Conservation (phyloP, 306 rosid genomes). For the Cotoneaster glaucophyllus region DNA sequence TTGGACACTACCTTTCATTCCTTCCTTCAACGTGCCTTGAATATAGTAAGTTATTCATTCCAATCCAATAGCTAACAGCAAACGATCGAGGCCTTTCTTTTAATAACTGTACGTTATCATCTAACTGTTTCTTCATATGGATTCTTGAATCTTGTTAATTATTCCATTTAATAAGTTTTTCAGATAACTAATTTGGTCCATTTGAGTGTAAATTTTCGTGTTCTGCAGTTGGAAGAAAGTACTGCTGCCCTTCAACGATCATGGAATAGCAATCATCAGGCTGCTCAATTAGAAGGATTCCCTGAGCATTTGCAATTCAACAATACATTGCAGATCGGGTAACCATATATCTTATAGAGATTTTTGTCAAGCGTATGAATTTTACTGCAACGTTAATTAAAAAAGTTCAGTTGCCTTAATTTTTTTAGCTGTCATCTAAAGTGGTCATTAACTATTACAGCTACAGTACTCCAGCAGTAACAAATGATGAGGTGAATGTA, state of each 20-base stretch:
- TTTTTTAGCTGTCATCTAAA: not conserved
- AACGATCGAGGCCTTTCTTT: not conserved
- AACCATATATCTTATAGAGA: not conserved
- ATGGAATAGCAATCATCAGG: conserved; percentile 29
- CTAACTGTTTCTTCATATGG: not conserved
- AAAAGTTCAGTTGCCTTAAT: not conserved
- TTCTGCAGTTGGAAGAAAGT: conserved; percentile 45
- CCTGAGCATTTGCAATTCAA: conserved; percentile 33
- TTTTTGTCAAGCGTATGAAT: not conserved
- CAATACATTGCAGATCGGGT: conserved; percentile 50
- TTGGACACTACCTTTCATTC: not conserved
- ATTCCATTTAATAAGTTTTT: not conserved
- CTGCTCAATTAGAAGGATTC: conserved; percentile 29
- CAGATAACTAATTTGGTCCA: no score
- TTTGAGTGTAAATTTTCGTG: not conserved
- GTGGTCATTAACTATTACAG: conserved; percentile 1
- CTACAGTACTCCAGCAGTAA: conserved; percentile 15
- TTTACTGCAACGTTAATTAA: not conserved
- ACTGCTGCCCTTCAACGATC: conserved; percentile 26
- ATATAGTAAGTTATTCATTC: not conserved
- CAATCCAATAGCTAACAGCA: not conserved
- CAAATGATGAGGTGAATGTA: conserved; percentile 21
- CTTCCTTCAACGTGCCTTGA: not conserved
- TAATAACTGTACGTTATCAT: no score
- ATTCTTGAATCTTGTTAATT: not conserved